phyloP scores from a whole-genome alignment of 257 asterid genomes.

The Solanum megistacrolobum region DNA sequence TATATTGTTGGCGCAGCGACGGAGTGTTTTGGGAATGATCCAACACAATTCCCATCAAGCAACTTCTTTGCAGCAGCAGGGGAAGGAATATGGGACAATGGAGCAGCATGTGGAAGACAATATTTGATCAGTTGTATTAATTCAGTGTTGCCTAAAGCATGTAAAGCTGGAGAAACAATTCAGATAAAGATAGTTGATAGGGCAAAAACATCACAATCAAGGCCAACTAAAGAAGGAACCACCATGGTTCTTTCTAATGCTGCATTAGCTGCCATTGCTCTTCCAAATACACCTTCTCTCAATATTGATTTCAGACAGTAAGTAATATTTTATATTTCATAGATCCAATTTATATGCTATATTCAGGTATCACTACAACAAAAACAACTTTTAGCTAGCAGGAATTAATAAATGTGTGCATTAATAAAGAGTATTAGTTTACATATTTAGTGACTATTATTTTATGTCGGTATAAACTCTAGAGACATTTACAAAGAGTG shows the following conservation, averaged over 20 bases:
- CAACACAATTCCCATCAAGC: conserved; percentile 58
- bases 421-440: no score
- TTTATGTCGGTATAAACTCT: background rate
- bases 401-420: no score
- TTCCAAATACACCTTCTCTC: conserved; percentile 15
- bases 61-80: conserved; percentile 72
- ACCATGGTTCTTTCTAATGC: conserved; percentile 47
- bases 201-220: conserved; percentile 27
- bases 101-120: conserved; percentile 82
- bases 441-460: no score
- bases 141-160: conserved; percentile 26
- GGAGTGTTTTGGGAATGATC: conserved; percentile 47
- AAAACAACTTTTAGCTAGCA: background rate
- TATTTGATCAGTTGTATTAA: conserved; percentile 66
- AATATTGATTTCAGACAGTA: conserved; percentile 65
- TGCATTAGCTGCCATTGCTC: conserved; percentile 40
- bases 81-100: conserved; percentile 72
- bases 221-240: conserved; percentile 24
- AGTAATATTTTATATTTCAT: conserved; percentile 5
- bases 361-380: background rate
- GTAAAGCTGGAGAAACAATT: conserved; percentile 32
- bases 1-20: conserved; percentile 26
- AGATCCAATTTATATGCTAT: background rate
- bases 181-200: conserved; percentile 56
- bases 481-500: background rate